Evolutionary conservation across 768 basidiomycete species (phyloP), one percentile per base, ranked within the genome.

Genomic region (Lactarius quietus): DNA sequence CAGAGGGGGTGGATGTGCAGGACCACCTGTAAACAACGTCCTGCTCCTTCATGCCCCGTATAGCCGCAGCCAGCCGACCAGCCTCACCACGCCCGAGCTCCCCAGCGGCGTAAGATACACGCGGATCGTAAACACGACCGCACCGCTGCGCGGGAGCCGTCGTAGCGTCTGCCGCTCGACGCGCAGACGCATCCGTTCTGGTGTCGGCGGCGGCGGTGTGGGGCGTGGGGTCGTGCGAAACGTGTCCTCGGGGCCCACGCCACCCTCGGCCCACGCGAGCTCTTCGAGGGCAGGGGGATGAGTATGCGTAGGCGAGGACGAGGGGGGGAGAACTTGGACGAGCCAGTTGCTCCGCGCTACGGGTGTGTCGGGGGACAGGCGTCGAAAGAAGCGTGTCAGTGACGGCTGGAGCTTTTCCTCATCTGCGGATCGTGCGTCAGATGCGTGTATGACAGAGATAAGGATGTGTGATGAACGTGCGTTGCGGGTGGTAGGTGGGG

Each of bases 321-420:
- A 67, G 26, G 74, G 73, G 69, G 75, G 75, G 53, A 78, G 79
- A 59, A 79, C 73, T 69, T 80, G 80, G 57, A 82, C 72, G 60
- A 75, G 75, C 74, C 87, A 90, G 74, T 92, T 92, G 76, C 87
- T 87, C 58, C 91, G 84, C 63, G 80, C 74, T 57, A 92, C 85
- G 9, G 89, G 86, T 73, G 88, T 86, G 73, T 88, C 84, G 53
- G 88, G 79, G 31, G 83, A 68, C 70, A 92, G 73, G 57, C 86
- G 82, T 69, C 79, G 82, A 79, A 92, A 89, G 78, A 87, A 92
- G 57, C 88, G 82, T 67, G 82, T 83, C 77, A 90, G 80, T 70
- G 86, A 87, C 35, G 74, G 75, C 64, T 89, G 81, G 38, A 91
- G 78, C 72, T 84, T 87, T 66, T 84, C 83, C 71, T 81, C 74